A percentile compares a stretch with the other conserved stretches of the same genome.
Conservation (phyloP, 2,329 filamentous ascomycete genomes). For the Fusarium anthophilum region DNA sequence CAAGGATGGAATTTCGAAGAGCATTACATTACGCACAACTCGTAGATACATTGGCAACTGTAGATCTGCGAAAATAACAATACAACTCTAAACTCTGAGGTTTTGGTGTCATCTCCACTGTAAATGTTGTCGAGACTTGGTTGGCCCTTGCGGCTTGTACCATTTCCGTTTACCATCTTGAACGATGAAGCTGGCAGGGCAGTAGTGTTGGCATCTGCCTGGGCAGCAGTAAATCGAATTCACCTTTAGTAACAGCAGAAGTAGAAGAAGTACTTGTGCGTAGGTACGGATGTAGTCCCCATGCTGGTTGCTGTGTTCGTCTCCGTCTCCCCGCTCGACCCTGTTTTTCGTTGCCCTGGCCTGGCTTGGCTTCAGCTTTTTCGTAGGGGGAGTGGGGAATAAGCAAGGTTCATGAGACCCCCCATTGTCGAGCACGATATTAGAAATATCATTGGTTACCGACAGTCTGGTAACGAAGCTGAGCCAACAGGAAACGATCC, state of each 20-base stretch:
- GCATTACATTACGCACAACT: neutral
- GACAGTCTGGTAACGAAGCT: constrained; percentile 19
- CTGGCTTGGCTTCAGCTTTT: neutral
- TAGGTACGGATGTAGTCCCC: neutral
- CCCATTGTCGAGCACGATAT: constrained; percentile 4
- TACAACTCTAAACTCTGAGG: constrained; percentile 6
- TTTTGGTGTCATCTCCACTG: neutral
- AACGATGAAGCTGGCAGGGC: neutral
- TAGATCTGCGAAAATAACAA: constrained; percentile 20
- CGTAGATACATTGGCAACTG: constrained; percentile 11
- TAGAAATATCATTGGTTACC: constrained; percentile 22
- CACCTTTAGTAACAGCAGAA: neutral
- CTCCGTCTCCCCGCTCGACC: neutral
- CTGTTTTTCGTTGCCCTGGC: neutral
- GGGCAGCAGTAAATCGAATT: neutral
- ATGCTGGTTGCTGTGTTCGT: neutral
- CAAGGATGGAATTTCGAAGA: neutral
- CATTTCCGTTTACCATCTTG: neutral
- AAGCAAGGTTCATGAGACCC: constrained; percentile 14
- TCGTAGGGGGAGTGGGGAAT: neutral
- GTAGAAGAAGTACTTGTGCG: neutral
- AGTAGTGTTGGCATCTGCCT: neutral
- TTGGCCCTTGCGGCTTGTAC: neutral
- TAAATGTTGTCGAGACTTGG: neutral
- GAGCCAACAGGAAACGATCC: constrained; percentile 35